Base-by-base conservation (phyloP, 2,329 filamentous ascomycete species). In the Pseudogymnoascus sp. region DNA sequence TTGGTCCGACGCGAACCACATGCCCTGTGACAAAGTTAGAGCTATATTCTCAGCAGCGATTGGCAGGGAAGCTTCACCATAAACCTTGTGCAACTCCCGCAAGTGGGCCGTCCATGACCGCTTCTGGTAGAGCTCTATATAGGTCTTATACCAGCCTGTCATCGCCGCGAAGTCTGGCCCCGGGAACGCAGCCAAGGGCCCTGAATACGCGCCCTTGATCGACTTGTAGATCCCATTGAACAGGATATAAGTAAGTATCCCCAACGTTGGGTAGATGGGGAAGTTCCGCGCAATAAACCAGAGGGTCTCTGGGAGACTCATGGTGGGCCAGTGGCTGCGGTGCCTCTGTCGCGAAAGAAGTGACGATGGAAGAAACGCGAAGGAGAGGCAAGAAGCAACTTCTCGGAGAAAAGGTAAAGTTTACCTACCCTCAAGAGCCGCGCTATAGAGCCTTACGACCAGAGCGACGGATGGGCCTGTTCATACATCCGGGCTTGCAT, bases 1-100 rank as follows among this genome's bases (percentile, higher is more conserved):
- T 73, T 7, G 72, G 71, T 10, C 62, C 61, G 2, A 70, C 65
- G 5, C 71, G 65, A 35, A 73, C 67, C 15, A 72, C 66, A 15
- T 67, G 67, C n/a, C 71, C 71, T 70, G 46, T 29, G 44, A 26
- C 21, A 23, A 4, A 29, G 44, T 50, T 50, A 50, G 44, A 26
- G 7, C 7, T 29, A 50, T 29, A 50, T 29, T 7, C 7, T 6
- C 17, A 50, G 7, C 23, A 50, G 15, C 23, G 4, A 53, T 53
- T 10, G n/a, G 44, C 15, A 17, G 6, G 23, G 23, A 15, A 17
- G 44, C 44, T 17, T 53, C 44, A 53, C 44, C 44, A 31, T 53
- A 53, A 11, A 53, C 23, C 44, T 17, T 53, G n/a, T 53, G 44
- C 44, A 53, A 53, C 11, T 53, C 44, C 44, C 44, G 13, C 15